A percentile compares a stretch with the other conserved stretches of the same genome.
These are phyloP conservation scores for Bauhinia variegata DNA, from an alignment of 306 rosid species.

Conservation along the genomic window DNA sequence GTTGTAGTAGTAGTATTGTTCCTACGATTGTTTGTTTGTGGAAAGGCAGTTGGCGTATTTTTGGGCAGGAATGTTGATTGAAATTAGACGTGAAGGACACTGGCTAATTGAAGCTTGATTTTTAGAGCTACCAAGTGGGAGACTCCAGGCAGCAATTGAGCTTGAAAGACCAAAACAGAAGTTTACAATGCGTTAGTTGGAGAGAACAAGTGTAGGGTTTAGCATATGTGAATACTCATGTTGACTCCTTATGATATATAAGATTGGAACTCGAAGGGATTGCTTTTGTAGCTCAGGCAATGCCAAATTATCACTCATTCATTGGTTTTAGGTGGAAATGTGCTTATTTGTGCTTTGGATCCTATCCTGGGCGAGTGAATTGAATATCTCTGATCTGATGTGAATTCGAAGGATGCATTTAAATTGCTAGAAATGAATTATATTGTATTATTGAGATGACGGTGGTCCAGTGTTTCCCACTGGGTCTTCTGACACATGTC, in stretches of 20 bases:
- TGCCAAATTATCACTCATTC: too few species aligned
- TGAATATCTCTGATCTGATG: too few species aligned
- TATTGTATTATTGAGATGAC: too few species aligned
- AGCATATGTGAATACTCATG: conserved; percentile 43
- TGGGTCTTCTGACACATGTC: too few species aligned
- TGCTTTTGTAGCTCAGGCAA: too few species aligned
- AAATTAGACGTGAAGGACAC: conserved; percentile 45
- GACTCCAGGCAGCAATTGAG: conserved; percentile 30
- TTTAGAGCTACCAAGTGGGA: conserved; percentile 45
- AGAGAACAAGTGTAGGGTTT: conserved; percentile 38
- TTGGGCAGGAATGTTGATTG: conserved; percentile 42
- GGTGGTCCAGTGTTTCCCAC: too few species aligned
- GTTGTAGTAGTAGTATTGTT: conserved; percentile 34
- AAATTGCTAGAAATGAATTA: too few species aligned
- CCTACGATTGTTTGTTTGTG: too few species aligned
- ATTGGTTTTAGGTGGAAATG: too few species aligned
- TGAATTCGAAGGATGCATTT: too few species aligned
- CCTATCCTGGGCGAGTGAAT: too few species aligned
- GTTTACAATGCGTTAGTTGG: conserved; percentile 37
- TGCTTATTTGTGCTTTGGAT: too few species aligned
- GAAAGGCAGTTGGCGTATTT: conserved; percentile 46
- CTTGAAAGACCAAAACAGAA: conserved; percentile 33
- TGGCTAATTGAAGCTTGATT: conserved; percentile 63
- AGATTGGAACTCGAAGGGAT: conserved; percentile 9
- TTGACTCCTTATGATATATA: background rate